These are phyloP conservation scores for Tuber borchii DNA, from an alignment of 495 filamentous ascomycete species.

Conservation along the genomic window DNA sequence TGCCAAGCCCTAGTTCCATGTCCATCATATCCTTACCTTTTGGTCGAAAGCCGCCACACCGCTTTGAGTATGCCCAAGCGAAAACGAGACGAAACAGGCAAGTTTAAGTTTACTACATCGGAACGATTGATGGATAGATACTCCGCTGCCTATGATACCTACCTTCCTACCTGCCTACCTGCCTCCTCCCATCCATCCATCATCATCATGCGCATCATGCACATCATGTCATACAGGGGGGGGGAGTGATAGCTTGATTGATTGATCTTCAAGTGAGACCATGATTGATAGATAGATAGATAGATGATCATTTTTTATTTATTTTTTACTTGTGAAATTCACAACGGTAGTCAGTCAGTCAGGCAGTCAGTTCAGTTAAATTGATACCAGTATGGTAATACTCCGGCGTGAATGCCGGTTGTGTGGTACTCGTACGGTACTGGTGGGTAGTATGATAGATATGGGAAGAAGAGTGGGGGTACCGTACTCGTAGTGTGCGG, in stretches of 20 bases:
- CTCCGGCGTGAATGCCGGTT: no score
- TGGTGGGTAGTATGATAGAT: no score
- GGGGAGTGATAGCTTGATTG: neutral
- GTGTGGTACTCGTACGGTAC: no score
- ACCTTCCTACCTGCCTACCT: no score
- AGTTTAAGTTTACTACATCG: neutral
- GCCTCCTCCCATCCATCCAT: no score
- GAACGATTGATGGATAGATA: neutral
- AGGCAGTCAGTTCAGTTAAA: no score
- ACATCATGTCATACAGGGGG: neutral
- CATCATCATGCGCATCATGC: neutral
- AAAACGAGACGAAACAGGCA: neutral
- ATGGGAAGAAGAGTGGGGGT: neutral
- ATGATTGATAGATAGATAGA: no score
- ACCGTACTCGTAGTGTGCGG: no score
- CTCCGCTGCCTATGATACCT: neutral
- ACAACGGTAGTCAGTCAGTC: no score
- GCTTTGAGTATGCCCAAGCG: neutral
- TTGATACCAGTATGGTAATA: neutral
- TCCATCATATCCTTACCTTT: neutral
- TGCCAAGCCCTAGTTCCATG: neutral
- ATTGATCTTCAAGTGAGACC: neutral
- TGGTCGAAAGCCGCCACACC: neutral
- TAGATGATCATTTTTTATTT: neutral
- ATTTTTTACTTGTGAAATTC: neutral